Conservation (phyloP, 176 grass and related monocot species). For the Juncus inflexus region DNA sequence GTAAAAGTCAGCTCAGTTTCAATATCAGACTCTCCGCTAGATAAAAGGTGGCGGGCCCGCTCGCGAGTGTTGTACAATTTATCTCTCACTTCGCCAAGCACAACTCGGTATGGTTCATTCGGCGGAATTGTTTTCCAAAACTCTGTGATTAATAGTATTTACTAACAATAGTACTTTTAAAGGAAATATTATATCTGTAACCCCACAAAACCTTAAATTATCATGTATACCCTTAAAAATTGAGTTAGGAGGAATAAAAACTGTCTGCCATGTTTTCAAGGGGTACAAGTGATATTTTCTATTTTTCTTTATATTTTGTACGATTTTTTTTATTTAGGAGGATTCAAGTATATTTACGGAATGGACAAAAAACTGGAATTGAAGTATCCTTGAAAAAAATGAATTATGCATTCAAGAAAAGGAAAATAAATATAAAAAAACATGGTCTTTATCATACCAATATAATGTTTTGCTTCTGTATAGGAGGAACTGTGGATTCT, state of each 20-base stretch:
- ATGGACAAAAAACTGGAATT: constrained; percentile 5
- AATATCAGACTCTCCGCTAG: constrained; percentile 67
- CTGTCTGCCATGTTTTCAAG: too few relatives aligned
- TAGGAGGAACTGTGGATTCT: constrained; percentile 54
- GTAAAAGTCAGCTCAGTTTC: constrained; percentile 63
- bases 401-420: background rate
- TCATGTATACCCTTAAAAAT: too few relatives aligned
- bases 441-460: constrained; percentile 42
- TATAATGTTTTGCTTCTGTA: constrained; percentile 86
- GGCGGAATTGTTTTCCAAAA: constrained; percentile 96
- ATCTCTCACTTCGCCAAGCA: constrained; percentile 93
- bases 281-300: too few relatives aligned
- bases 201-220: background rate
- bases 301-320: too few relatives aligned
- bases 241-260: too few relatives aligned
- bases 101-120: constrained; percentile 96
- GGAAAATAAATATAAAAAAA: background rate
- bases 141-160: constrained; percentile 50
- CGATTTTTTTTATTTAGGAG: too few relatives aligned
- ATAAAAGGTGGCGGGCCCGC: constrained; percentile 66
- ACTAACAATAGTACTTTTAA: constrained; percentile 14
- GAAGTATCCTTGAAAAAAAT: too few relatives aligned
- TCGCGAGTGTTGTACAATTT: constrained; percentile 87
- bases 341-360: too few relatives aligned
- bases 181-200: background rate